These are phyloP conservation scores for Aureobasidium leucospermi DNA, from an alignment of 2,329 filamentous ascomycete species.

Conservation along the genomic window DNA sequence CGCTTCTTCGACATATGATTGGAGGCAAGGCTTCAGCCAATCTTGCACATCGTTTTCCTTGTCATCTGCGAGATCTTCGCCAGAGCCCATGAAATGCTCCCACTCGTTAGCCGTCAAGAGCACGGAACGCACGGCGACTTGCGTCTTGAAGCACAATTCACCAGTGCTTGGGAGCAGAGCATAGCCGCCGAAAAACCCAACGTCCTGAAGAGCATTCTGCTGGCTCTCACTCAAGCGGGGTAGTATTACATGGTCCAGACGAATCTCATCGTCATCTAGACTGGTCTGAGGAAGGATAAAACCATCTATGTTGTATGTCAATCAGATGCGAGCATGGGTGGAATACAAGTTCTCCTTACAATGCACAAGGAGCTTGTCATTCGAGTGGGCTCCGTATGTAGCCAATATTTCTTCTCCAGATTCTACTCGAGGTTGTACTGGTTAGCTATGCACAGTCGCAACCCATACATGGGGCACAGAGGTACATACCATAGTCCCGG, in stretches of 20 bases:
- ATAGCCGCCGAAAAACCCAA: conserved; percentile 35
- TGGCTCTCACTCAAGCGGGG: conserved; percentile 29
- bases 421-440: conserved; percentile 18
- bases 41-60: conserved; percentile 21
- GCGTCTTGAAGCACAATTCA: conserved; percentile 38
- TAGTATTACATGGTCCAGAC: conserved; percentile 36
- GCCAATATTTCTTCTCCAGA: conserved; percentile 60
- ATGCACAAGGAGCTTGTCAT: conserved; percentile 65
- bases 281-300: conserved; percentile 31
- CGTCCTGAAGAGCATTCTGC: conserved; percentile 32
- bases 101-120: conserved; percentile 30
- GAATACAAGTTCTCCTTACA: conserved; percentile 29
- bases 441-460: neutral
- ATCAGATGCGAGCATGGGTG: neutral
- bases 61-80: conserved; percentile 26
- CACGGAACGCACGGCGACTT: conserved; percentile 34
- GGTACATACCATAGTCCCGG: conserved; percentile 39
- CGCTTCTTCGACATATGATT: conserved; percentile 10
- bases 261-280: conserved; percentile 31
- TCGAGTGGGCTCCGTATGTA: conserved; percentile 62
- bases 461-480: neutral
- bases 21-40: conserved; percentile 20
- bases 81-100: conserved; percentile 31
- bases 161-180: conserved; percentile 23
- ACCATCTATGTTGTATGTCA: conserved; percentile 27